A percentile compares a stretch with the other conserved stretches of the same genome.
Evolutionary conservation across 352 stramenopile species (phyloP).

Genomic region (Phytophthora hibernalis): DNA sequence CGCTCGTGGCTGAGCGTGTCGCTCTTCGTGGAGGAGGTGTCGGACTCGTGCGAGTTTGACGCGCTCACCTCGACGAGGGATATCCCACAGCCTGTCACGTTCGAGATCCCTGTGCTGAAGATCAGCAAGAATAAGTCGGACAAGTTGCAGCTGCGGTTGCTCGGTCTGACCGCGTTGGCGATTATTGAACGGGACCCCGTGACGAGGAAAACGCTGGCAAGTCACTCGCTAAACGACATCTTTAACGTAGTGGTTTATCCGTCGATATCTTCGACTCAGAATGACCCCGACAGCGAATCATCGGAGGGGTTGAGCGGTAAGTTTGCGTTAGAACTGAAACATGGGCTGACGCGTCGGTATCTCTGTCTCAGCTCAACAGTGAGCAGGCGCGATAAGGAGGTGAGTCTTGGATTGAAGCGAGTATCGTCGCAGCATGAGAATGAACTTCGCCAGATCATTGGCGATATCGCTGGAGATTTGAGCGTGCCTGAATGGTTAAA

Average conservation of each 20-base stretch:
- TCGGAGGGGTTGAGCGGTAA: constrained; percentile 77
- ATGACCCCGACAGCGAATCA: constrained; percentile 47
- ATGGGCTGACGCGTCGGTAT: constrained; percentile 78
- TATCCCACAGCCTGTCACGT: constrained; percentile 81
- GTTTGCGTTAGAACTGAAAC: constrained; percentile 87
- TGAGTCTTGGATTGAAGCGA: constrained; percentile 72
- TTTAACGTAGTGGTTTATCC: constrained; percentile 91
- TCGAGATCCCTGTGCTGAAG: constrained; percentile 87
- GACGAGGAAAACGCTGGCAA: constrained; percentile 72
- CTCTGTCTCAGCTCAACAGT: constrained; percentile 75
- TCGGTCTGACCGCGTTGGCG: constrained; percentile 71
- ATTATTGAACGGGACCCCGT: constrained; percentile 82
- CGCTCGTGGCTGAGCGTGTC: constrained; percentile 86
- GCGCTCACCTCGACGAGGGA: constrained; percentile 77
- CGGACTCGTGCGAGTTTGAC: constrained; percentile 87
- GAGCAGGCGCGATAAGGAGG: constrained; percentile 71
- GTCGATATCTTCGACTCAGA: constrained; percentile 71
- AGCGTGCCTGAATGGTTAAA: constrained; percentile 72
- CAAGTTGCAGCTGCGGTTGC: constrained; percentile 75
- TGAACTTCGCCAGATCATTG: constrained; percentile 72
- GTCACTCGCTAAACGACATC: constrained; percentile 76
- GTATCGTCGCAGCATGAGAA: constrained; percentile 65
- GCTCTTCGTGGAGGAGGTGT: constrained; percentile 86
- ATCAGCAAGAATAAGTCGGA: constrained; percentile 83
- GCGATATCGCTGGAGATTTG: constrained; percentile 74